Evolutionary conservation across 768 basidiomycete species (phyloP), one percentile per base, ranked within the genome.

Genomic region (Serendipita sp.): DNA sequence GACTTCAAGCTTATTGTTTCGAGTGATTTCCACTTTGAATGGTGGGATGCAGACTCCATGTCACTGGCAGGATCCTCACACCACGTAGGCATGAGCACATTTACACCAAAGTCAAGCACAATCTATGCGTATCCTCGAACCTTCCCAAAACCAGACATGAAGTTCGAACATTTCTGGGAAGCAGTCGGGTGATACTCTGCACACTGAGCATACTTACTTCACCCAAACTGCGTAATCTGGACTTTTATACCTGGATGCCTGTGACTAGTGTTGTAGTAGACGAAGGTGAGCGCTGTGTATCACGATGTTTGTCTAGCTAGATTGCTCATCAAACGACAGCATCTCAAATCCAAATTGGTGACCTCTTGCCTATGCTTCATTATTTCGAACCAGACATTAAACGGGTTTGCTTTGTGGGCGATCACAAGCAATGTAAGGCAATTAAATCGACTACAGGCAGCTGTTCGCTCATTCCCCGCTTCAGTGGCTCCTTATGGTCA

Each of bases 401-500:
- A 22, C n/a, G 34, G 3, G 69, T 79, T 20, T 80, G 77, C 64
- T 79, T 78, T 66, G 79, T 81, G 51, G 80, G 81, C 0, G 81
- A 82, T 68, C 79, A 79, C 0, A 74, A 76, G 45, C 81, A 82
- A 70, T 70, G 81, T 79, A 69, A 51, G 77, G 64, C 4, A 30
- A 24, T 33, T 11, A 1, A 24, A 51, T 48, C n/a, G 7, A 34
- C 38, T 5, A 0, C 5, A 5, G 34, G 14, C 14, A 28, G 60
- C 61, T 43, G n/a, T 62, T 4, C 56, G 41, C 16, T 42, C 26
- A 14, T 28, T 20, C 28, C 4, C 44, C 48, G 38, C 31, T 67
- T 9, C 62, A 91, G 90, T 91, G 67, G 86, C 90, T 66, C 89
- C 90, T 1, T 80, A 77, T 82, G 88, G 87, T 7, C 80, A 86